These are phyloP conservation scores for Coprinopsis sp. DNA, from an alignment of 768 basidiomycete species.

Conservation along the genomic window DNA sequence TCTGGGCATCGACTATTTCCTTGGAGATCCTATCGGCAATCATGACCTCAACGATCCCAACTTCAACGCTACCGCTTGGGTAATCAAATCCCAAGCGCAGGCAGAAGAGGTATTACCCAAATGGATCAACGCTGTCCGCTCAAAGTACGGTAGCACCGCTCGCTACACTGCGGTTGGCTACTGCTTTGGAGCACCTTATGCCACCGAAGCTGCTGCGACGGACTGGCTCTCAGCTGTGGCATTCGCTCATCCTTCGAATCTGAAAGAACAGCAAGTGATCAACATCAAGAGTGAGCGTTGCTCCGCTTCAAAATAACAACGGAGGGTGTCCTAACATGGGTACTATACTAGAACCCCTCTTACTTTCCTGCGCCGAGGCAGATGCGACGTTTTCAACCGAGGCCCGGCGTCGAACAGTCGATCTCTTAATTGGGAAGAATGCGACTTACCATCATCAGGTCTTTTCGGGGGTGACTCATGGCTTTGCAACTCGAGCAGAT, in stretches of 20 bases:
- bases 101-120: conserved; percentile 32
- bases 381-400: conserved; percentile 49
- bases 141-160: conserved; percentile 36
- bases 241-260: conserved; percentile 49
- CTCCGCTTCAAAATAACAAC: background rate
- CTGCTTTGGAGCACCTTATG: conserved; percentile 54
- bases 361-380: conserved; percentile 27
- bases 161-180: conserved; percentile 47
- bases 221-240: conserved; percentile 51
- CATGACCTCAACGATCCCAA: too few species aligned
- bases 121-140: conserved; percentile 49
- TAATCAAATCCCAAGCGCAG: too few species aligned
- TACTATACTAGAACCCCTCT: background rate
- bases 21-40: too few species aligned
- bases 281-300: conserved; percentile 39
- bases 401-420: conserved; percentile 50
- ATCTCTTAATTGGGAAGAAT: conserved; percentile 46
- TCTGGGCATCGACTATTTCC: too few species aligned
- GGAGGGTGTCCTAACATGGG: background rate
- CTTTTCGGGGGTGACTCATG: background rate
- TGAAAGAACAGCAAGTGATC: conserved; percentile 43
- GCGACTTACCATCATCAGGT: conserved; percentile 48
- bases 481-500: background rate
- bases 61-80: background rate
- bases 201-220: conserved; percentile 40